Evolutionary conservation across 2,329 filamentous ascomycete genomes (phyloP).

Genomic region (Malbranchea cinnamomea): DNA sequence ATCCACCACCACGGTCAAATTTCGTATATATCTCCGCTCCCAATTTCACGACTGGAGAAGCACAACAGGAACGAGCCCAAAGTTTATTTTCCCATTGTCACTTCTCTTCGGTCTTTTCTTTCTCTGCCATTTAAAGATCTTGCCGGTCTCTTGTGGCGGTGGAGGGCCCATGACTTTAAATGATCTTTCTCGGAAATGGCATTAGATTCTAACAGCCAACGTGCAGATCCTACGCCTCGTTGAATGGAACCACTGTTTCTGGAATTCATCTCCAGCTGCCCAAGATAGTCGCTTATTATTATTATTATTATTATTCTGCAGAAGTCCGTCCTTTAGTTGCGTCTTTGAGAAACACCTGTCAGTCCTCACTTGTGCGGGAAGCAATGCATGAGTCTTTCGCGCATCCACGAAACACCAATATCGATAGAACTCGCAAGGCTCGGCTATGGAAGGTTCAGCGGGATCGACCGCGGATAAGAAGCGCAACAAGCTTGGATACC

Average conservation of each 20-base stretch:
- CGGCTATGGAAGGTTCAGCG: conserved; percentile 21
- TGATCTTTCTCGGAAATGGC: conserved; percentile 10
- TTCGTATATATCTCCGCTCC: conserved; percentile 3
- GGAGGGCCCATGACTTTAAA: conserved; percentile 6
- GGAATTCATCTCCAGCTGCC: not conserved
- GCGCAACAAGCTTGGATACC: conserved; percentile 88
- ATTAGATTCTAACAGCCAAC: conserved; percentile 9
- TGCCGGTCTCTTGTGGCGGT: conserved; percentile 8
- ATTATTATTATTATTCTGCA: not conserved
- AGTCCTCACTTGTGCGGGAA: conserved; percentile 14
- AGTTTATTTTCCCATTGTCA: conserved; percentile 1
- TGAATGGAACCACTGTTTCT: conserved; percentile 6
- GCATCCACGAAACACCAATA: conserved; percentile 20
- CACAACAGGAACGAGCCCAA: conserved; percentile 1
- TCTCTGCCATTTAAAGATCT: conserved; percentile 5
- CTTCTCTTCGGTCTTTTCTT: conserved; percentile 7
- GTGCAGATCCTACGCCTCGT: conserved; percentile 5
- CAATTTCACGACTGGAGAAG: not conserved
- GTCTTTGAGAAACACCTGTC: conserved; percentile 11
- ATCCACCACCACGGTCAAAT: conserved; percentile 4
- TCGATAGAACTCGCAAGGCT: conserved; percentile 18
- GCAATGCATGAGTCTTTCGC: conserved; percentile 28
- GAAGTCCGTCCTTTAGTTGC: not conserved
- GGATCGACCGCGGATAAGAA: conserved; percentile 43
- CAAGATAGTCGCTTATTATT: not conserved